These are phyloP conservation scores for Camellia oleifera DNA, from an alignment of 179 eudicot genomes.

Conservation along the genomic window DNA sequence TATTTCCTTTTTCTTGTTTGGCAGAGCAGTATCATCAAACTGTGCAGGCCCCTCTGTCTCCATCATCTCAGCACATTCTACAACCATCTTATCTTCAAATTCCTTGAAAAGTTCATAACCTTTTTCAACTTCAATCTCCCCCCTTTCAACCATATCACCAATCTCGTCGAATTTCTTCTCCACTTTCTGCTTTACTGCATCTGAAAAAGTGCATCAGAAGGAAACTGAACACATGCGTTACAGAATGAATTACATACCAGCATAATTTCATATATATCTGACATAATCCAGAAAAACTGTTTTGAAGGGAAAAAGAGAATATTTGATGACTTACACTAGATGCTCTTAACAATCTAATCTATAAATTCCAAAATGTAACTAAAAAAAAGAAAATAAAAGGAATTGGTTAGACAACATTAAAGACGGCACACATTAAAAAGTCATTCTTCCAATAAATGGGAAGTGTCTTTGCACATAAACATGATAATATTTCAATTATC, in stretches of 20 bases:
- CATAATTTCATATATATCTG: background rate
- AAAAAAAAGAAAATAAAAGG: background rate
- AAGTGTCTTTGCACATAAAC: background rate
- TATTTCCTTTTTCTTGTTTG: slow-evolving; percentile 36
- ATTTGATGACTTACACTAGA: background rate
- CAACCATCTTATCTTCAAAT: slow-evolving; percentile 78
- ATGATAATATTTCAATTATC: background rate
- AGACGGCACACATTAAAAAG: background rate
- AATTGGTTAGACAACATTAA: background rate
- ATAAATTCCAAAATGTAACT: background rate
- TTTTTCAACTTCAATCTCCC: slow-evolving; percentile 70
- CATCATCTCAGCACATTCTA: slow-evolving; percentile 53
- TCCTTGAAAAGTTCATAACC: slow-evolving; percentile 75
- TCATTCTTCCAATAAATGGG: slow-evolving; percentile 4
- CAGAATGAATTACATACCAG: background rate
- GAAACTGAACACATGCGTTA: background rate
- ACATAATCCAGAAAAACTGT: background rate
- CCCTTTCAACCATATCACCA: slow-evolving; percentile 64
- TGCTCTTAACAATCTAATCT: background rate
- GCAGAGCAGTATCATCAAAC: slow-evolving; percentile 40
- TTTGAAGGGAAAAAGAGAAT: background rate
- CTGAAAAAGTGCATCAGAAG: slow-evolving; percentile 31
- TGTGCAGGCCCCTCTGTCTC: slow-evolving; percentile 55
- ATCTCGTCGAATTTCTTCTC: slow-evolving; percentile 71
- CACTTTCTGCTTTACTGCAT: slow-evolving; percentile 73